Evolutionary conservation across 805 yeast genomes (phyloP), one percentile per base, ranked within the genome.

Genomic region (Myxozyma kluyveri): DNA sequence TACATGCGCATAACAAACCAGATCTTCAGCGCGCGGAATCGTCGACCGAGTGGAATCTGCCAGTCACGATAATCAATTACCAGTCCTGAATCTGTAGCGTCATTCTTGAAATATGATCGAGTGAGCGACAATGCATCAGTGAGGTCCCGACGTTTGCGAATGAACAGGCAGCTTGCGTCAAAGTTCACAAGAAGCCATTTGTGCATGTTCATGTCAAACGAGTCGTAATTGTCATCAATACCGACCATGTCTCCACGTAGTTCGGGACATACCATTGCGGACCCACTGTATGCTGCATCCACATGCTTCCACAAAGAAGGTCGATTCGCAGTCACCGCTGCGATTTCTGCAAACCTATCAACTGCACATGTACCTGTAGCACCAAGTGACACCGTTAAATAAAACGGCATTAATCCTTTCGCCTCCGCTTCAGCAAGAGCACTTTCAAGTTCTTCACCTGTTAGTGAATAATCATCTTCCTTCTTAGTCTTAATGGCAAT

Each of bases 171-270:
- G 33, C 56, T 47, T 26, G 61, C 60, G 36, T 60, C 63, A 31
- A 60, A 60, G 48, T 60, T 60, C 24, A 59, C 62, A 14, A 60
- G 54, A 26, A 60, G 50, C 63, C 63, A 59, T 23, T 60, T 60
- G 47, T 60, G 63, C 63, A 60, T 57, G 49, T 60, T 60, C 51
- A 60, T 39, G 41, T 60, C 61, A 35, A 60, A 60, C 43, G 63
- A 60, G 50, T 60, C 63, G 49, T 42, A 57, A 23, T 43, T 24
- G 22, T 41, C 54, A 4, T 44, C 55, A 9, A 50, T 47, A 10
- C 63, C 63, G 7, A 41, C 50, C 26, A 60, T 43, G 39, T 45
- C 35, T 32, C 50, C 37, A 27, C 52, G 52, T 38, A 37, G 49
- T 39, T 60, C 63, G 6, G 60, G 59, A 22, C 59, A 60, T 12